Evolutionary conservation across 495 filamentous ascomycete genomes (phyloP), one percentile per base, ranked within the genome.

Genomic region (Trichoderma asperelloides): DNA sequence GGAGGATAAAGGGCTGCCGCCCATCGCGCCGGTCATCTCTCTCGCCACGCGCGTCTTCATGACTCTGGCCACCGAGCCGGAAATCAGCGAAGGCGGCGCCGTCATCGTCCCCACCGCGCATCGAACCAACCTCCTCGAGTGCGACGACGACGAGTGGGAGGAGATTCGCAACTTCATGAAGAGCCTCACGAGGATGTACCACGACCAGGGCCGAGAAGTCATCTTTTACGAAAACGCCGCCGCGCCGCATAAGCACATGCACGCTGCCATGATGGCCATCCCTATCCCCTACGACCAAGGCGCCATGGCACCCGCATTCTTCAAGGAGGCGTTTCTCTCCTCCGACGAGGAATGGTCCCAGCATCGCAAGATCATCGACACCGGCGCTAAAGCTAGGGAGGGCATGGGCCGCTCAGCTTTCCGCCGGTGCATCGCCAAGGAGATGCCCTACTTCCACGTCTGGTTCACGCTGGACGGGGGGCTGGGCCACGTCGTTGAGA

Each of bases 151-250:
- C 72, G 95, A 98, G 75, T 98, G 96, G 95, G 95, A 98, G 71
- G 95, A 98, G 74, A 91, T 98, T 47, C 89, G 93, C 76, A 98
- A 98, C 77, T 98, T 98, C 77, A 98, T 98, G 93, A 98, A 98
- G 79, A 90, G 86, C 73, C 84, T 98, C 39, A 97, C 88, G 2
- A 87, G 93, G 62, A 86, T 96, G 86, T 98, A 98, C 76, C 90
- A 93, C 77, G 88, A 91, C 33, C 92, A 95, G 73, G 92, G 90
- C 33, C 88, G 89, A 45, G 91, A 92, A 72, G 96, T 98, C 2
- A 80, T 98, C 64, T 98, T 98, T 80, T 98, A 98, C 81, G 95
- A 98, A 71, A 97, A 97, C 73, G 95, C 96, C 12, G 93, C 92
- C 8, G 84, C 87, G 2, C 91, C 90, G 8, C 84, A 91, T 18